phyloP scores from a whole-genome alignment of 2,329 filamentous ascomycete species.

The Phialocephala subalpina region DNA sequence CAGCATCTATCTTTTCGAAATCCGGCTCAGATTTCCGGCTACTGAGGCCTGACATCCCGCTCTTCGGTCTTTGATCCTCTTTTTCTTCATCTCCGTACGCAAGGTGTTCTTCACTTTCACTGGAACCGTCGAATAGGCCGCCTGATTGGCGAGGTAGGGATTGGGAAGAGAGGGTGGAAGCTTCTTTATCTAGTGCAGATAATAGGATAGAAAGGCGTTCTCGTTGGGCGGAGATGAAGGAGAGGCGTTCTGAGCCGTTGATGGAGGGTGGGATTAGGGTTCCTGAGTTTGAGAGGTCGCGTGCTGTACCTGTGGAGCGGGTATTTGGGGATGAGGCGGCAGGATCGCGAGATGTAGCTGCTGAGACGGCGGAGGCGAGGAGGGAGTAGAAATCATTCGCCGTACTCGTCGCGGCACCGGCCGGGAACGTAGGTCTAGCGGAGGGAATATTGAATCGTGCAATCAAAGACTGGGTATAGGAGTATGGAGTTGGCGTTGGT shows the following conservation, averaged over 20 bases:
- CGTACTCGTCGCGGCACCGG: constrained; percentile 46
- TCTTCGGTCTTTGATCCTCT: constrained; percentile 39
- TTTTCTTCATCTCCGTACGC: constrained; percentile 42
- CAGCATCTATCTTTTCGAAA: constrained; percentile 87
- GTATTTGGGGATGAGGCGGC: constrained; percentile 28
- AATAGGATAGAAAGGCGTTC: constrained; percentile 79
- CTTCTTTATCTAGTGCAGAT: constrained; percentile 81
- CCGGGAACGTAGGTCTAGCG: constrained; percentile 61
- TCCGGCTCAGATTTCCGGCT: constrained; percentile 88
- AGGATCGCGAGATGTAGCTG: constrained; percentile 51
- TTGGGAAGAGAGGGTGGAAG: constrained; percentile 54
- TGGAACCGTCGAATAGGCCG: constrained; percentile 41
- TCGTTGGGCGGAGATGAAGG: constrained; percentile 80
- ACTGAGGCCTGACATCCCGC: constrained; percentile 62
- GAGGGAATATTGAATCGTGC: constrained; percentile 86
- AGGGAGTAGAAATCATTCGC: constrained; percentile 78
- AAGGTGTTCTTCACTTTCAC: constrained; percentile 38
- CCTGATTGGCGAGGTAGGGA: constrained; percentile 31
- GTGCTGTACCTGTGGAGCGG: constrained; percentile 42
- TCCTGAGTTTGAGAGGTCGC: constrained; percentile 62
- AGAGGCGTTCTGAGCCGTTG: constrained; percentile 71
- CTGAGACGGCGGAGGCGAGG: constrained; percentile 75
- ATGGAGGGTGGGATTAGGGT: constrained; percentile 77
- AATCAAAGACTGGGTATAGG: constrained; percentile 83
- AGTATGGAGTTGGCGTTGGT: constrained; percentile 52